A percentile compares a stretch with the other conserved stretches of the same genome.
These are phyloP conservation scores for Endoconidiophora laricicola DNA, from an alignment of 2,329 filamentous ascomycete genomes.

Conservation along the genomic window DNA sequence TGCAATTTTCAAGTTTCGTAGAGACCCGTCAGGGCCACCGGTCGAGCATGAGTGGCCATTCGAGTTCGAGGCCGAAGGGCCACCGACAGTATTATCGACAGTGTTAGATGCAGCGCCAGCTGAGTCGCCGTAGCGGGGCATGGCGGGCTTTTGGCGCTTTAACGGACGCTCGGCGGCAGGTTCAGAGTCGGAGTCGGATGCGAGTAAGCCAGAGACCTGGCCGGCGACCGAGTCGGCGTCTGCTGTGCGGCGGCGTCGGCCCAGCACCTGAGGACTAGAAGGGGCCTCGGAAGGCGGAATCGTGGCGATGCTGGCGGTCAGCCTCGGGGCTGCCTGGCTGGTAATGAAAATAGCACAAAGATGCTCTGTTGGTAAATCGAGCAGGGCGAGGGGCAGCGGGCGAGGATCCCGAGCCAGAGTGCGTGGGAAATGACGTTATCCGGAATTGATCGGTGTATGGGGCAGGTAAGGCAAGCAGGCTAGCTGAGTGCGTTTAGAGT, in stretches of 20 bases:
- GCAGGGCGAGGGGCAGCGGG: neutral
- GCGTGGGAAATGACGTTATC: neutral
- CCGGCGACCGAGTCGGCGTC: conserved; percentile 1
- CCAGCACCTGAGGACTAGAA: conserved; percentile 6
- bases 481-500: too few species aligned
- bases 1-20: conserved; percentile 6
- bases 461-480: too few species aligned
- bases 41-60: neutral
- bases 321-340: conserved; percentile 8
- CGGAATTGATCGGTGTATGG: too few species aligned
- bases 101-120: neutral
- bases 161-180: conserved; percentile 1
- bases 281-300: conserved; percentile 5
- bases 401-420: neutral
- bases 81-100: neutral
- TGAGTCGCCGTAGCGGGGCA: neutral
- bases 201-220: neutral
- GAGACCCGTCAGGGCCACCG: neutral
- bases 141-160: conserved; percentile 2
- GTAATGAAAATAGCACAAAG: neutral
- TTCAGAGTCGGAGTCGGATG: neutral
- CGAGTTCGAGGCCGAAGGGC: neutral
- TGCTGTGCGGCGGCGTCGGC: conserved; percentile 8
- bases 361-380: neutral
- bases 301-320: conserved; percentile 3